Base-by-base conservation (phyloP, 257 asterid species). In the Solanum peruvianum region DNA sequence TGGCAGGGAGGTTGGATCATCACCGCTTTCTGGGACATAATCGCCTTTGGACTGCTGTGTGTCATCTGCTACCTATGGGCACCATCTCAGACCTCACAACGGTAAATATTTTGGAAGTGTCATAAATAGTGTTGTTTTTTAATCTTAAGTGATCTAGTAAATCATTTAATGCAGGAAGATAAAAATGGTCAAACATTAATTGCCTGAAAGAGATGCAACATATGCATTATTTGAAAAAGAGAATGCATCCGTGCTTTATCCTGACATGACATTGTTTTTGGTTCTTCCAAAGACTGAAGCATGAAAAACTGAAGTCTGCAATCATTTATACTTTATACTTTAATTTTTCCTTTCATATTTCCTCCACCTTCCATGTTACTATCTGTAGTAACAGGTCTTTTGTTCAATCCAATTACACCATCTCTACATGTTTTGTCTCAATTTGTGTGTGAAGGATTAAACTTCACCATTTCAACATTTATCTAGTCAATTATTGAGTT, bases 1-100 rank as follows among this genome's bases (percentile, higher is more conserved):
- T 97, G 99, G 99, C 97, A 92, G 91, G 93, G 94, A 87, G 98
- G 98, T 70, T 97, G 99, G 99, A 94, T 96, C 86, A 91, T 97
- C 92, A 93, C 96, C 84, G 98, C 99, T 86, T 97, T 96, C 93
- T 97, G 99, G 99, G 99, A 97, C 91, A 89, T 97, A 88, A 93
- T 97, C 81, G 94, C 97, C 66, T 90, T 97, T 83, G 94, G 93
- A 52, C 89, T 97, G 90, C 98, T 96, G 20, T 87, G 95, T 88
- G 98, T 97, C 78, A 97, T 97, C 91, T 97, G 99, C 91, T 94
- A 91, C 91, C 98, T 97, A 31, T 96, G 99, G 99, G 96, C 98
- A 52, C 99, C 99, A 84, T 97, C 99, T 6, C 98, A 95, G 90
- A 93, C 92, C 91, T 97, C 98, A 81, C 98, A 95, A 90, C 93